Percentiles rank a stretch among this genome's conserved stretches.
phyloP scores from a whole-genome alignment of 805 yeast genomes.

The Wickerhamomyces silvicola region DNA sequence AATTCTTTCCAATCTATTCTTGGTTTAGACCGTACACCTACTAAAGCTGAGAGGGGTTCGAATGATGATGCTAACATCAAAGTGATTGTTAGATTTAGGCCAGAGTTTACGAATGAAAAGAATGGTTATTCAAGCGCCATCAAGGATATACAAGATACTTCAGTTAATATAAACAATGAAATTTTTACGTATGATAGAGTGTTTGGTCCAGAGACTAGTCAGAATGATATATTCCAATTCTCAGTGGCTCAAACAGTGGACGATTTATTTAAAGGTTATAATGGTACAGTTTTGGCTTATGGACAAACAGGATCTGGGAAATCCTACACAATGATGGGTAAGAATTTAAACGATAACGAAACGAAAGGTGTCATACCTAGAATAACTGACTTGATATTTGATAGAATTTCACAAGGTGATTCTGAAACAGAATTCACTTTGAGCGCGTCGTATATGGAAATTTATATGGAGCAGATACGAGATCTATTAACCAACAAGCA shows the following conservation, averaged over 20 bases:
- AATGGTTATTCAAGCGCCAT: conserved; percentile 9
- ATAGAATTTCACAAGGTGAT: conserved; percentile 39
- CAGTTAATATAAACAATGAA: conserved; percentile 12
- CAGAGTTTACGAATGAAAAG: conserved; percentile 35
- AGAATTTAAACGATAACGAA: conserved; percentile 20
- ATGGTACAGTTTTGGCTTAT: conserved; percentile 71
- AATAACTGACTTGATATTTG: conserved; percentile 59
- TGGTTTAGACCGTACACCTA: no score
- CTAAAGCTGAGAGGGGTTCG: background rate
- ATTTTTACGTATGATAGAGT: conserved; percentile 60
- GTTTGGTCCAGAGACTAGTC: conserved; percentile 45
- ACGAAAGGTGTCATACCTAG: conserved; percentile 64
- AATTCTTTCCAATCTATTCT: no score
- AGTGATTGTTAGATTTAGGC: conserved; percentile 71
- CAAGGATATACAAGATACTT: conserved; percentile 10
- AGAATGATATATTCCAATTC: conserved; percentile 51
- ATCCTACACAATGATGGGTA: conserved; percentile 72
- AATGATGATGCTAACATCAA: conserved; percentile 36
- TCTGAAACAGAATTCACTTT: conserved; percentile 49
- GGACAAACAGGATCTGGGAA: conserved; percentile 81
- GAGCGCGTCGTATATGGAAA: conserved; percentile 73
- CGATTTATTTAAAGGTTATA: conserved; percentile 68
- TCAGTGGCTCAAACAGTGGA: conserved; percentile 58
- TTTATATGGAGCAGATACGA: conserved; percentile 68
- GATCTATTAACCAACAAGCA: conserved; percentile 50